phyloP scores from a whole-genome alignment of 192 early-diverging fungal genomes.

The Umbelopsis ramanniana region DNA sequence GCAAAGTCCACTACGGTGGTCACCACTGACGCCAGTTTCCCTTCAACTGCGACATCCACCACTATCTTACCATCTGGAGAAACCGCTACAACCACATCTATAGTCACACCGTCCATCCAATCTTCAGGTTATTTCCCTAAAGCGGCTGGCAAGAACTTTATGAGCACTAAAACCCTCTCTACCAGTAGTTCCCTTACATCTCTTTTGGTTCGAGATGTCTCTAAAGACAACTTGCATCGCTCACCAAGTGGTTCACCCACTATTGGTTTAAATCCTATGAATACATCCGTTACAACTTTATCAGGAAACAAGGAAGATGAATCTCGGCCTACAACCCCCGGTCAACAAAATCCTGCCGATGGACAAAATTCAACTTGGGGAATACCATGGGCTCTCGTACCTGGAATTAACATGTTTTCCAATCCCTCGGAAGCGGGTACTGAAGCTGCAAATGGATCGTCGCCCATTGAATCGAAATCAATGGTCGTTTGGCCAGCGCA shows the following conservation, averaged over 20 bases:
- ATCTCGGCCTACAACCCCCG: not conserved
- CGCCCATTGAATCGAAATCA: not conserved
- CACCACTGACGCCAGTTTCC: slow-evolving; percentile 22
- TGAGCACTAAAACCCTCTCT: not conserved
- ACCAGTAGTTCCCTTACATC: slow-evolving; percentile 28
- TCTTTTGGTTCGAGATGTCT: slow-evolving; percentile 24
- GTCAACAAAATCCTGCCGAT: not conserved
- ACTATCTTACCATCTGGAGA: not conserved
- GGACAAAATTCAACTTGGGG: slow-evolving; percentile 26
- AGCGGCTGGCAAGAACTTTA: not conserved
- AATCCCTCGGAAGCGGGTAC: slow-evolving; percentile 1
- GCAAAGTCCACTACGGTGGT: slow-evolving; percentile 30
- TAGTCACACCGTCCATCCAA: not conserved
- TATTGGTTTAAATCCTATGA: not conserved
- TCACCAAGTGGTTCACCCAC: not conserved
- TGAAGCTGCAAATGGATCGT: not conserved
- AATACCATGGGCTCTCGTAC: slow-evolving; percentile 43
- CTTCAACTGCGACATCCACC: slow-evolving; percentile 20
- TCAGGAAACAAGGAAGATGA: not conserved
- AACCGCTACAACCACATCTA: slow-evolving; percentile 2
- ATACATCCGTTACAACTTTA: not conserved
- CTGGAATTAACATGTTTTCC: slow-evolving; percentile 30
- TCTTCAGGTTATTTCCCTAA: not conserved
- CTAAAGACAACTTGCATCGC: not conserved
- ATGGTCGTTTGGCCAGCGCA: slow-evolving; percentile 39